Evolutionary conservation across 768 basidiomycete species (phyloP), one percentile per base, ranked within the genome.

Genomic region (Kwoniella sp.): DNA sequence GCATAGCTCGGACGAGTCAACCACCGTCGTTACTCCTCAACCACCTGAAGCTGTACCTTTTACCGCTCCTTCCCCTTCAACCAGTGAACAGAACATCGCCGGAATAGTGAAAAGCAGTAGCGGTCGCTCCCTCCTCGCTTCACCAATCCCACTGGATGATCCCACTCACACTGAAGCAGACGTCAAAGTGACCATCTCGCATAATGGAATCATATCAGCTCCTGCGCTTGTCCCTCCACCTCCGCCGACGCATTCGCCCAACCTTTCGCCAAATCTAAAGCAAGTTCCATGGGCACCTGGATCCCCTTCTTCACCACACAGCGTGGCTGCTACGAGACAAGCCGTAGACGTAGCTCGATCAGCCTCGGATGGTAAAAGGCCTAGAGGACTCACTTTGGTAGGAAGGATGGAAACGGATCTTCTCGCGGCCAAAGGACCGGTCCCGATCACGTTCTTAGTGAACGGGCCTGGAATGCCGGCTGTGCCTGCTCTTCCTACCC

Each of bases 341-440:
- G 75, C 75, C 13, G 75, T 74, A 24, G 69, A 74, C 46, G 75
- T 63, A 2, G 65, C 54, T 33, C 55, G 63, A 47, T 67, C 68
- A 15, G 64, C 62, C 9, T 55, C 68, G 15, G 68, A 68, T 21
- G 72, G 66, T 13, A 55, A 65, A 25, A 37, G 71, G 26, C 48
- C 64, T 1, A 25, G 70, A 26, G 75, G 72, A 1, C 29, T 75
- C 55, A 77, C 78, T 2, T 52, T 79, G 12, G 73, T 77, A 2
- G 78, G 78, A 6, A 58, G 74, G 55, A 74, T 78, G 62, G 73
- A 74, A n/a, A 68, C 72, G 22, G 75, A 78, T 49, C 59, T 79
- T 26, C 58, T 67, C 7, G 67, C 59, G 4, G 59, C 78, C 5
- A 73, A 70, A 47, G 73, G 75, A 30, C 78, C 78, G 2, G 73